Percentiles rank a stretch among this genome's conserved stretches.
Conservation (phyloP, 805 yeast species). For the Maudiozyma barnettii region DNA sequence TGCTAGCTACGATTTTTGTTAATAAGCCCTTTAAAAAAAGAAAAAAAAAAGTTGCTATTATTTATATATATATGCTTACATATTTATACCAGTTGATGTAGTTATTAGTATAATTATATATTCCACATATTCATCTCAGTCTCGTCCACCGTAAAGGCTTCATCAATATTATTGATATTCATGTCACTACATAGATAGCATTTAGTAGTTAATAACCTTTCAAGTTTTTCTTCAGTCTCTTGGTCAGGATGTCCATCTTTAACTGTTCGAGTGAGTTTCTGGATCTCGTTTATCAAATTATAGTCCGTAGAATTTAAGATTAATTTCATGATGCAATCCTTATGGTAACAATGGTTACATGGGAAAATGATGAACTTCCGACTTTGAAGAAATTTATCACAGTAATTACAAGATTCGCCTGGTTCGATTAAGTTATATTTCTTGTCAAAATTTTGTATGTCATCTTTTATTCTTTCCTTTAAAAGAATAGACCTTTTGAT, state of each 20-base stretch:
- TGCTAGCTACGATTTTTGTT: constrained; percentile 43
- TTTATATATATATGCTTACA: not conserved
- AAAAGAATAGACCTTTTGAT: constrained; percentile 66
- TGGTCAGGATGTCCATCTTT: constrained; percentile 7
- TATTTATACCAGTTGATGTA: not conserved
- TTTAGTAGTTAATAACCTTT: constrained; percentile 47
- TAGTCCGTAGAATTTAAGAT: constrained; percentile 58
- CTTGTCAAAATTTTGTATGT: constrained; percentile 44
- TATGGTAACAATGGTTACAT: constrained; percentile 83
- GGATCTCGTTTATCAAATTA: constrained; percentile 52
- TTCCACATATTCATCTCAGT: constrained; percentile 41
- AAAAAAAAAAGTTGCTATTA: not conserved
- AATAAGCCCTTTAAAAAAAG: constrained; percentile 8
- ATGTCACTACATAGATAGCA: constrained; percentile 74
- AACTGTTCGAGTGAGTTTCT: constrained; percentile 29
- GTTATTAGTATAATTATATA: constrained; percentile 20
- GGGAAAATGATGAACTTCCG: constrained; percentile 76
- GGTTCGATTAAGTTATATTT: constrained; percentile 65
- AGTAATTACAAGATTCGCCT: constrained; percentile 70
- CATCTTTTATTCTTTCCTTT: constrained; percentile 47
- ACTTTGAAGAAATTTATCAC: constrained; percentile 59
- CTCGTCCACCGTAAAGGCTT: constrained; percentile 39
- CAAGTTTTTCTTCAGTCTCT: constrained; percentile 36
- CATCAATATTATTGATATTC: constrained; percentile 60
- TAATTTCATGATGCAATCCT: constrained; percentile 67